These are phyloP conservation scores for Nemania sp. DNA, from an alignment of 2,329 filamentous ascomycete genomes.

Conservation along the genomic window DNA sequence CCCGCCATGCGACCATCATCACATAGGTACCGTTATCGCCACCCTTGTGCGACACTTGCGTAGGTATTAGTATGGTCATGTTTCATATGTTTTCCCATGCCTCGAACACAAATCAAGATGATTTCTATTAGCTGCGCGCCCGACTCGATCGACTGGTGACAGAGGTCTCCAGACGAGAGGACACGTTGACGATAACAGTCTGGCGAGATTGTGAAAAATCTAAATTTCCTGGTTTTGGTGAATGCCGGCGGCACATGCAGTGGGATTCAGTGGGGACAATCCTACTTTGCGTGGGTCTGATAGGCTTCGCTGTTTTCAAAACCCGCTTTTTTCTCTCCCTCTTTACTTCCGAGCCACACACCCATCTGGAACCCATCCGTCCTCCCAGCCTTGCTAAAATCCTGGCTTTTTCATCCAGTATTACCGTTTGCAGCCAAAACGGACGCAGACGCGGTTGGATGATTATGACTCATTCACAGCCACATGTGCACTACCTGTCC, in stretches of 20 bases:
- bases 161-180: not conserved
- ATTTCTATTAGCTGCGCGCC: not conserved
- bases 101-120: not conserved
- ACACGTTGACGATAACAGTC: constrained; percentile 17
- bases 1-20: constrained; percentile 25
- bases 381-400: constrained; percentile 33
- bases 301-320: constrained; percentile 16
- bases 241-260: constrained; percentile 31
- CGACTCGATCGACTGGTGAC: not conserved
- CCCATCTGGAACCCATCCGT: no score
- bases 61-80: no score
- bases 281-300: not conserved
- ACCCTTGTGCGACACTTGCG: not conserved
- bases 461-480: constrained; percentile 38
- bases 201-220: constrained; percentile 7
- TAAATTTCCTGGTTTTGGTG: constrained; percentile 34
- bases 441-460: constrained; percentile 27
- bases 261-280: constrained; percentile 21
- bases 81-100: not conserved
- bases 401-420: constrained; percentile 30
- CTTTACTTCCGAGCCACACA: constrained; percentile 23
- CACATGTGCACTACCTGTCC: constrained; percentile 27
- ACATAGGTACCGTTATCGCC: not conserved
- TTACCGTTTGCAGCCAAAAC: constrained; percentile 32
- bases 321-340: constrained; percentile 16